A percentile compares a stretch with the other conserved stretches of the same genome.
These are phyloP conservation scores for Anacardium occidentale DNA, from an alignment of 345 rosid genomes.

Conservation along the genomic window DNA sequence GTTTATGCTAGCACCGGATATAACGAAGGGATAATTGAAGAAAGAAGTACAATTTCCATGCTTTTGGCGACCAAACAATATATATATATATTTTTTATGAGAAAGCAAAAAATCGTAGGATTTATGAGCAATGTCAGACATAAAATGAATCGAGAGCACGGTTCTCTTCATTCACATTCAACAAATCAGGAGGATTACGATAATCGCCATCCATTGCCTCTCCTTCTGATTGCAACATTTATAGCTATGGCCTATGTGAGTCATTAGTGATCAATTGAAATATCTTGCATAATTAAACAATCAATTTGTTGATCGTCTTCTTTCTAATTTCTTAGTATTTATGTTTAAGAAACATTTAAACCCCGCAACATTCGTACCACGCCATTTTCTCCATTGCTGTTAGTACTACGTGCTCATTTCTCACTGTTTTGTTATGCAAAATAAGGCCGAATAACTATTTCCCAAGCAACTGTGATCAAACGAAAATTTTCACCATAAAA, in stretches of 20 bases:
- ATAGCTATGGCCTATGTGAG: no score
- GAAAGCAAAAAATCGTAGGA: slow-evolving; percentile 5
- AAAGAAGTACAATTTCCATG: slow-evolving; percentile 39
- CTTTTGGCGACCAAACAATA: slow-evolving; percentile 44
- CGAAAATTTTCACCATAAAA: no score
- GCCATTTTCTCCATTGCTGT: not conserved
- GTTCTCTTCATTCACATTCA: slow-evolving; percentile 14
- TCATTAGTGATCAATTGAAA: no score
- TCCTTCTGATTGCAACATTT: no score
- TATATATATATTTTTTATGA: slow-evolving; percentile 27
- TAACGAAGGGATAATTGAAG: no score
- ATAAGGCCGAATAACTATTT: no score
- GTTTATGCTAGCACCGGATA: no score
- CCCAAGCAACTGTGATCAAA: no score
- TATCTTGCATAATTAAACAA: not conserved
- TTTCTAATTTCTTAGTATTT: not conserved
- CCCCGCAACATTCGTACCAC: not conserved
- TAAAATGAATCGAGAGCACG: slow-evolving; percentile 9
- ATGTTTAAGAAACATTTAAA: not conserved
- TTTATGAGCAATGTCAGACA: slow-evolving; percentile 24
- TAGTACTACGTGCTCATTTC: no score
- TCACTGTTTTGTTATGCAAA: no score
- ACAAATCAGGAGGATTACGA: slow-evolving; percentile 6
- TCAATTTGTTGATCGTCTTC: not conserved
- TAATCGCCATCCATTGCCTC: no score